Evolutionary conservation across 108 stramenopile genomes (phyloP), one percentile per base, ranked within the genome.

Genomic region (Schizochytrium sp.): DNA sequence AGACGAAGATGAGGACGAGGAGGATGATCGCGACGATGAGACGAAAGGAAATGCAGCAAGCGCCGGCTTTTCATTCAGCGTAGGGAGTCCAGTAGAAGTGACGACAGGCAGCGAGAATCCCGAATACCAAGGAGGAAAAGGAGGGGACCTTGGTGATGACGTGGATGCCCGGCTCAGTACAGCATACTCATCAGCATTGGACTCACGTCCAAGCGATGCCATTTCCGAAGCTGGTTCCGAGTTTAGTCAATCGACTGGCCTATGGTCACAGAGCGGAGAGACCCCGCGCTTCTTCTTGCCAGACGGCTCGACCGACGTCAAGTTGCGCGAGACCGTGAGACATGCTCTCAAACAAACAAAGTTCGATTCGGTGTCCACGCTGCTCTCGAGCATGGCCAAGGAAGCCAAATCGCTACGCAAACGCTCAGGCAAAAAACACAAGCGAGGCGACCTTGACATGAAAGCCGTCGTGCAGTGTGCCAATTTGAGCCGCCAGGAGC

Each of bases 321-420:
- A 60, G 29, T 94, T 95, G 28, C 92, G 94, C 5, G 88, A 91
- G 48, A 92, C 92, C 41, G 92, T 94, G 29, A 44, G 88, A 44
- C 58, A 92, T 8, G 93, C 94, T 21, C 92, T 95, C 8, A 58
- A 63, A 45, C 60, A 88, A 4, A 91, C 94, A 25, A 57, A 91
- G 87, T 95, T 93, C 87, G 95, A 95, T 89, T 93, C 93, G 4
- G 94, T 95, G 12, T 92, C 94, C 44, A 90, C 95, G 23, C 91
- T 95, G 23, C 91, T 94, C 14, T 93, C 93, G 21, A 72, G 60
- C 43, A 34, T 41, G 58, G 55, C 87, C 44, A 57, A 57, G 28
- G 87, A 88, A 16, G 58, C 58, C 19, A 45, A 18, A 14, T 34
- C 28, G 44, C 8, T 21, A 5, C 25, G 23, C 45, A 83, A 51